Conservation (phyloP, 2,329 filamentous ascomycete genomes). For the Hymenoscyphus fraxineus region DNA sequence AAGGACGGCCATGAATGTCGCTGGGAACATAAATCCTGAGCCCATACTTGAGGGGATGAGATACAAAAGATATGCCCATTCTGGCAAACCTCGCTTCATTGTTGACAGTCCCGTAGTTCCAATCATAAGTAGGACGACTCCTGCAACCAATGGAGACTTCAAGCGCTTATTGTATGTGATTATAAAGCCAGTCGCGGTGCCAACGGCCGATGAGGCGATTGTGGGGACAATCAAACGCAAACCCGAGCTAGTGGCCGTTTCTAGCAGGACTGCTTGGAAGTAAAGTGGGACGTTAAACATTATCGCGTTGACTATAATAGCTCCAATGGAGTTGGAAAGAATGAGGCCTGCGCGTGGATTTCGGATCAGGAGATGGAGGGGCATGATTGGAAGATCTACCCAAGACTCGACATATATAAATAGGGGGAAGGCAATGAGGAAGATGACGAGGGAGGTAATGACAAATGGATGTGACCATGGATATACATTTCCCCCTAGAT, state of each 20-base stretch:
- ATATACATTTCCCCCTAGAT: conserved; percentile 60
- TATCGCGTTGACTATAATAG: conserved; percentile 52
- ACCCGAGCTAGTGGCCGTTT: conserved; percentile 67
- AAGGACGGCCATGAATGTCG: conserved; percentile 60
- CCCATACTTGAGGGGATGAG: conserved; percentile 56
- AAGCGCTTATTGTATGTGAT: conserved; percentile 57
- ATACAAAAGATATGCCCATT: conserved; percentile 51
- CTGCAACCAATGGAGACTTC: conserved; percentile 55
- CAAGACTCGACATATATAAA: conserved; percentile 51
- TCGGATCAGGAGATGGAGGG: conserved; percentile 48
- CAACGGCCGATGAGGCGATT: conserved; percentile 50
- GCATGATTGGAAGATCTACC: conserved; percentile 56
- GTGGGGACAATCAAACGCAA: conserved; percentile 65
- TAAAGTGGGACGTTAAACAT: conserved; percentile 66
- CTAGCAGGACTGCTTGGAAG: conserved; percentile 71
- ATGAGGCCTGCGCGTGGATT: conserved; percentile 56
- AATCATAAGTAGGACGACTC: conserved; percentile 44
- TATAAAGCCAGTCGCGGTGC: conserved; percentile 57
- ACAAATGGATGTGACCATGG: conserved; percentile 59
- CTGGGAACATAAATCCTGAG: conserved; percentile 62
- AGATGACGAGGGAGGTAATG: conserved; percentile 47
- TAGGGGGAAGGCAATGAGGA: conserved; percentile 44
- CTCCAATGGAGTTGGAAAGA: conserved; percentile 50
- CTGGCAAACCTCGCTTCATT: conserved; percentile 49
- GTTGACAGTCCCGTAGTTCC: conserved; percentile 49